phyloP scores from a whole-genome alignment of 169 alveolate genomes.

The Cyclospora cayetanensis region DNA sequence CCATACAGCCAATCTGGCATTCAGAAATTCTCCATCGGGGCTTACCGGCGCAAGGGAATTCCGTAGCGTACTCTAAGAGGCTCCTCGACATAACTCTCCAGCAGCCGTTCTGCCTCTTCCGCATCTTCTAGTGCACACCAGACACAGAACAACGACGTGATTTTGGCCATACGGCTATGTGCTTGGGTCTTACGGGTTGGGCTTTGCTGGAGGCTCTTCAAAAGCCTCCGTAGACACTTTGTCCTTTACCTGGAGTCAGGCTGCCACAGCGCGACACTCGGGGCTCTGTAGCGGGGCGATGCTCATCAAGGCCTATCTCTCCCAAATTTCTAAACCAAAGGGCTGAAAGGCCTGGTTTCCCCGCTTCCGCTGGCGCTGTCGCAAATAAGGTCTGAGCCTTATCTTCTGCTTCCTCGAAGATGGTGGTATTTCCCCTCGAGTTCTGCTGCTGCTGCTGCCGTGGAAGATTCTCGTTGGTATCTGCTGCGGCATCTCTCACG shows the following conservation, averaged over 20 bases:
- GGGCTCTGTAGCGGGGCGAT: background rate
- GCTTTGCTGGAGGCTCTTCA: background rate
- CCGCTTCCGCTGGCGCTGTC: conserved; percentile 40
- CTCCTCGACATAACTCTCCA: background rate
- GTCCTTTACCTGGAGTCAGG: background rate
- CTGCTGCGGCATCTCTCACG: background rate
- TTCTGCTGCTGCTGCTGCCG: conserved; percentile 17
- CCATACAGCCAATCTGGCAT: background rate
- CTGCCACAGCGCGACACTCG: conserved; percentile 18
- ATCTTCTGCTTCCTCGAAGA: too few species aligned
- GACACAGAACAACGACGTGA: too few species aligned
- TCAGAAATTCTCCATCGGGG: too few species aligned
- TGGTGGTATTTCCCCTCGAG: background rate
- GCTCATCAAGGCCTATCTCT: background rate
- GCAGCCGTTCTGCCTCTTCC: background rate
- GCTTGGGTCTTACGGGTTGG: background rate
- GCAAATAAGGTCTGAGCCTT: too few species aligned
- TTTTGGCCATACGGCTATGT: background rate
- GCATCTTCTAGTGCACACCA: background rate
- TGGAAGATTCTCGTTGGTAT: background rate
- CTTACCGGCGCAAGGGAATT: background rate
- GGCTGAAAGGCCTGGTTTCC: background rate
- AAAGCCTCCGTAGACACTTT: background rate
- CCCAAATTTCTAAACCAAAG: conserved; percentile 20
- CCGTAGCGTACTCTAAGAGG: background rate